A percentile compares a stretch with the other conserved stretches of the same genome.
Evolutionary conservation across 305 asterid species (phyloP).

Genomic region (Rubia peregrina): DNA sequence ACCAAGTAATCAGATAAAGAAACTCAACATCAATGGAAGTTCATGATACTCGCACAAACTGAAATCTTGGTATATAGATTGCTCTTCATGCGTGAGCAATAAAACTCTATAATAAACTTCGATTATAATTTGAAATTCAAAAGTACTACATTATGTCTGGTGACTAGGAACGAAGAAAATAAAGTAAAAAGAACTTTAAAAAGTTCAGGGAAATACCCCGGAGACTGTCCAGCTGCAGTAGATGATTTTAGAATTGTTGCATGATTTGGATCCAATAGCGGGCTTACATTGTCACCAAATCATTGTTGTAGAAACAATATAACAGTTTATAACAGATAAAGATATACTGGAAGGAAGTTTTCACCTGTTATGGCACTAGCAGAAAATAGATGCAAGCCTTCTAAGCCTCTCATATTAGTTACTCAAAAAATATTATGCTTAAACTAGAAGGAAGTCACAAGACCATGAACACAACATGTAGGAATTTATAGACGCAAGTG

Average conservation of each 20-base stretch:
- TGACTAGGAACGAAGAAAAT: background rate
- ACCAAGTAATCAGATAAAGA: slow-evolving; percentile 23
- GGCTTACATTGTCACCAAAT: slow-evolving; percentile 77
- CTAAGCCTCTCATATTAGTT: no score
- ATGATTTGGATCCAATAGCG: slow-evolving; percentile 78
- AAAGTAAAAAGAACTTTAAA: slow-evolving; percentile 3
- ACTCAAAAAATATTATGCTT: background rate
- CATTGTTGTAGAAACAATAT: slow-evolving; percentile 62
- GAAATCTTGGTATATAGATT: background rate
- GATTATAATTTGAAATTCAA: background rate
- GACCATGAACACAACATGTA: background rate
- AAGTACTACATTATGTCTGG: background rate
- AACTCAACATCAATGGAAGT: slow-evolving; percentile 16
- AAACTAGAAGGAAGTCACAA: slow-evolving; percentile 2
- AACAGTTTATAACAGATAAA: slow-evolving; percentile 9
- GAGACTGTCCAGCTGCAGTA: slow-evolving; percentile 70
- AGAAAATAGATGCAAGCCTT: no score
- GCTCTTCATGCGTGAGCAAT: background rate
- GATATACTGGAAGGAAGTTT: background rate
- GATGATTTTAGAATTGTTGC: slow-evolving; percentile 95
- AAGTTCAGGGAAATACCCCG: slow-evolving; percentile 50
- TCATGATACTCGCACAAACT: background rate
- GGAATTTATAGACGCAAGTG: background rate
- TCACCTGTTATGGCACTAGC: background rate
- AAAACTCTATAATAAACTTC: background rate